phyloP scores from a whole-genome alignment of 1,139 yeast species.

The Sugiyamaella grinbergsii region DNA sequence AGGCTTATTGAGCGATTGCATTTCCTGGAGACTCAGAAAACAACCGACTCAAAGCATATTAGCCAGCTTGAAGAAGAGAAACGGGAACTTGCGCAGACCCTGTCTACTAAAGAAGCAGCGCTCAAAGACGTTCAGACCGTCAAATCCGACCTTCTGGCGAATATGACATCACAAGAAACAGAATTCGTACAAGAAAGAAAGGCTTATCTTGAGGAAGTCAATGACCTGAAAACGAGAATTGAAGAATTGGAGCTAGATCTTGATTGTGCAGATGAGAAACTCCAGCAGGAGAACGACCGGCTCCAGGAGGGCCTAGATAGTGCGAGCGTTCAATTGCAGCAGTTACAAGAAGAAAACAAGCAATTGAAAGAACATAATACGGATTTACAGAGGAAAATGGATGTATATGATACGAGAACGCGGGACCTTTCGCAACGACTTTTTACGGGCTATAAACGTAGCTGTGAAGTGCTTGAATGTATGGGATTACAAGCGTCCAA shows the following conservation, averaged over 20 bases:
- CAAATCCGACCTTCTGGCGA: conserved; percentile 66
- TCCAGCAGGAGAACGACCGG: conserved; percentile 40
- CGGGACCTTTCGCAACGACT: conserved; percentile 46
- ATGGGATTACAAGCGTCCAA: conserved; percentile 62
- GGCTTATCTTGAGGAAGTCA: conserved; percentile 53
- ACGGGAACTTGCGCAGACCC: conserved; percentile 27
- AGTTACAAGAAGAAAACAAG: conserved; percentile 17
- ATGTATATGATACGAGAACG: conserved; percentile 32
- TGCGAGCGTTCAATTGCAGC: conserved; percentile 1
- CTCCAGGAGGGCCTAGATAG: conserved; percentile 32
- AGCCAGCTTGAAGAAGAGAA: conserved; percentile 26
- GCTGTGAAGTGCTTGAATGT: conserved; percentile 67
- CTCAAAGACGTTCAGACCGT: conserved; percentile 41
- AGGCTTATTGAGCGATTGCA: conserved; percentile 42
- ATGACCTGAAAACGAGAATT: conserved; percentile 46
- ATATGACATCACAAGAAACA: conserved; percentile 62
- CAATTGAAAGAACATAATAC: conserved; percentile 17
- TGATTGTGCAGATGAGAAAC: conserved; percentile 33
- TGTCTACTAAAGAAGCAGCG: conserved; percentile 25
- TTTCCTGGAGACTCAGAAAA: conserved; percentile 42
- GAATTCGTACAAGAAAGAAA: conserved; percentile 60
- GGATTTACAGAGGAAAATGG: conserved; percentile 20
- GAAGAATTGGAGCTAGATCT: conserved; percentile 59
- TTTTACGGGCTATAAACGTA: conserved; percentile 46
- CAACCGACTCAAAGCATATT: conserved; percentile 35